Percentiles rank a stretch among this genome's conserved stretches.
Conservation (phyloP, 306 rosid species). For the Citrullus amarus region DNA sequence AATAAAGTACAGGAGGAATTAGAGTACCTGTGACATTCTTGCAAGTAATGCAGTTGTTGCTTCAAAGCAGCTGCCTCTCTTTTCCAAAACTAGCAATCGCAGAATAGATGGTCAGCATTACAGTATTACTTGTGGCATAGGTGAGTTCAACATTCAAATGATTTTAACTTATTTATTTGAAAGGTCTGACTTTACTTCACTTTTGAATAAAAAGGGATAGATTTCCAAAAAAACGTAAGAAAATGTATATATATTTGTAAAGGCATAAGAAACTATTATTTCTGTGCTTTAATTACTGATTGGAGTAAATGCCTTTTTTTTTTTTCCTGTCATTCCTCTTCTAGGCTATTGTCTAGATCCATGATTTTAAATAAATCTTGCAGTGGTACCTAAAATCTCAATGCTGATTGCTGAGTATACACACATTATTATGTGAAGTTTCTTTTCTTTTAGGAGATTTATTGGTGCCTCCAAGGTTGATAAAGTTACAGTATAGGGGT, state of each 20-base stretch:
- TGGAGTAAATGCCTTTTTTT: not conserved
- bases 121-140: not conserved
- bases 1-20: not conserved
- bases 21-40: constrained; percentile 24
- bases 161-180: not conserved
- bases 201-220: not conserved
- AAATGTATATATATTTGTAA: not conserved
- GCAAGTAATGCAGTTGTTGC: constrained; percentile 23
- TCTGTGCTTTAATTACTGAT: not conserved
- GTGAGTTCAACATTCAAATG: not conserved
- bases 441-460: not conserved
- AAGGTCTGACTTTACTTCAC: not conserved
- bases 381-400: not conserved
- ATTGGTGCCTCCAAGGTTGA: not conserved
- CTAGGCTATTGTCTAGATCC: not conserved
- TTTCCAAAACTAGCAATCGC: constrained; percentile 23
- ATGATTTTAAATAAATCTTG: not conserved
- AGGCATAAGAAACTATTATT: not conserved
- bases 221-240: not conserved
- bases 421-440: not conserved
- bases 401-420: not conserved
- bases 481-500: not conserved
- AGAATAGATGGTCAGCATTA: constrained; percentile 3
- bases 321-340: not conserved
- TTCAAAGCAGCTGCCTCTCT: constrained; percentile 21